Evolutionary conservation across 495 filamentous ascomycete genomes (phyloP).

Genomic region (Pyrenula aspistea): DNA sequence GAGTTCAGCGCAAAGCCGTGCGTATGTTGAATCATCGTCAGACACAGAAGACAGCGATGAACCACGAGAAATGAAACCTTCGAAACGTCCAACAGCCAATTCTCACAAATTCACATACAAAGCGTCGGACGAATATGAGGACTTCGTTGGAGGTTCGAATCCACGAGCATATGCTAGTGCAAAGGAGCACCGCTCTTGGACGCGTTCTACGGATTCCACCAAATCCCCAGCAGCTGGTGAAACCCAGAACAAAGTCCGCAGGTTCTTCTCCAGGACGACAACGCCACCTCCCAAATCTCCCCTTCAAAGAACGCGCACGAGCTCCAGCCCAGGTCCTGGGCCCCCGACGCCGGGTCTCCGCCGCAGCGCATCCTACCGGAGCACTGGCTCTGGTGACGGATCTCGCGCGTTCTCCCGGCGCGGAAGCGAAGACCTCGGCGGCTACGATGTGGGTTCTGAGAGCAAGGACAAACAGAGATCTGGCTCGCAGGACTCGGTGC

Average conservation of each 20-base stretch:
- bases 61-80: no score
- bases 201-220: neutral
- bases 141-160: neutral
- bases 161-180: neutral
- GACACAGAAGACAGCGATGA: no score
- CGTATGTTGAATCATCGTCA: no score
- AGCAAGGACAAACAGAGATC: neutral
- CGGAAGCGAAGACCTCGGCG: neutral
- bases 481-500: neutral
- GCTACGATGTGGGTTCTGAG: neutral
- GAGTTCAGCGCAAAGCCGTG: no score
- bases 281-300: neutral
- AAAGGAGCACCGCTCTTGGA: neutral
- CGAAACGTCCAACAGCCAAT: no score
- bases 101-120: no score
- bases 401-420: neutral
- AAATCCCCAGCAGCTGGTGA: no score
- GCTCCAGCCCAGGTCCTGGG: neutral
- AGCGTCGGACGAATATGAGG: no score
- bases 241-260: neutral
- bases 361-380: no score
- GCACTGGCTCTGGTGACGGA: neutral
- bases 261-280: neutral
- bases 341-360: no score
- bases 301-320: neutral